Evolutionary conservation across 2,329 filamentous ascomycete genomes (phyloP), one percentile per base, ranked within the genome.

Genomic region (Talaromyces sp.): DNA sequence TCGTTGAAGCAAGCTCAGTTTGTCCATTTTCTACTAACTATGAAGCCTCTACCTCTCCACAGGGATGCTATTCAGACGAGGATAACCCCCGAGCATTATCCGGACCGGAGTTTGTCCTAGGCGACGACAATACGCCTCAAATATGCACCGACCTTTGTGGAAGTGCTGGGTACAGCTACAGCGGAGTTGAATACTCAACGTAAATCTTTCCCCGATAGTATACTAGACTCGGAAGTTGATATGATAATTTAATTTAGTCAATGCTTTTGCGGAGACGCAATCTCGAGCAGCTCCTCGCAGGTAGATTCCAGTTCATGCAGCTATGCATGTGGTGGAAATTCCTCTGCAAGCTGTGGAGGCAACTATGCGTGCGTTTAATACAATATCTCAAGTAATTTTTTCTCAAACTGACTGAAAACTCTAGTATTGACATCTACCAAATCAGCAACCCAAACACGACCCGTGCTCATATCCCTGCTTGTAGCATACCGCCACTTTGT

Each of bases 181-280:
- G 47, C 36, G 57, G 57, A 55, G 57, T 59, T 30, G 57, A 59
- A 30, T 59, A 59, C 36, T 32, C 47, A 10, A 59, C 25, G 57
- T 53, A 27, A 28, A 28, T 27, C 22, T 19, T 17, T 13, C 6
- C 39, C 39, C 10, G 28, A 28, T 47, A 10, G 22, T 22, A 28
- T 19, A 4, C 33, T 42, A 28, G 25, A 32, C 9, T 15, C 17
- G 5, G 7, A 55, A 9, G 53, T n/a, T 55, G 7, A 58, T 28
- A 25, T 36, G 33, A 22, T 17, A 17, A 36, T 36, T 17, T 2
- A 59, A 59, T 33, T 19, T 28, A 59, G 57, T n/a, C 58, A 60
- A 60, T 60, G 58, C 52, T 60, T 55, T 15, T 60, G 58, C 25
- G 51, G 51, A 15, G 47, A 49, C 47, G 11, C 25, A 11, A 33